phyloP scores from a whole-genome alignment of 2,329 filamentous ascomycete species.

The Thelonectria olida region DNA sequence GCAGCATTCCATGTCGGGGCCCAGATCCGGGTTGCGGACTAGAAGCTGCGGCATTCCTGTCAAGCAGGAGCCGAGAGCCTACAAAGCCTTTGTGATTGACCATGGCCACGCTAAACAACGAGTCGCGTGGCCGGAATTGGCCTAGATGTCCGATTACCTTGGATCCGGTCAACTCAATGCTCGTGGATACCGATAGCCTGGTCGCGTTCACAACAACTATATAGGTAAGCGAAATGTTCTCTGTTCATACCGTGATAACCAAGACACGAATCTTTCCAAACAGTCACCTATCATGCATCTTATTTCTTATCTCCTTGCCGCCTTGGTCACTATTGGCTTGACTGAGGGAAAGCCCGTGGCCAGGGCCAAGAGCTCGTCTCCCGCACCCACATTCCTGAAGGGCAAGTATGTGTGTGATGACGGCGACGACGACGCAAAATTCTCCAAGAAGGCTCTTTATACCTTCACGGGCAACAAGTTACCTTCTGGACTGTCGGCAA shows the following conservation, averaged over 20 bases:
- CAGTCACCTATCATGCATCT: conserved; percentile 23
- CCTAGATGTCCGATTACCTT: neutral
- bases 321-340: conserved; percentile 24
- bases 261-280: neutral
- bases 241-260: neutral
- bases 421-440: conserved; percentile 15
- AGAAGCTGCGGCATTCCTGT: too few relatives aligned
- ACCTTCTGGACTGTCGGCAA: conserved; percentile 34
- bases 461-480: conserved; percentile 34
- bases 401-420: conserved; percentile 37
- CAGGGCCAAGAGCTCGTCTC: conserved; percentile 21
- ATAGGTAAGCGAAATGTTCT: neutral
- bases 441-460: conserved; percentile 36
- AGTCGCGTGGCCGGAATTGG: too few relatives aligned
- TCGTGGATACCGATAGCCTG: neutral
- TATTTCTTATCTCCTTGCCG: conserved; percentile 26
- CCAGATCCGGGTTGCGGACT: too few relatives aligned
- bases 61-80: too few relatives aligned
- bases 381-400: conserved; percentile 22
- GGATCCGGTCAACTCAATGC: too few relatives aligned
- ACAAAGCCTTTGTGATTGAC: too few relatives aligned
- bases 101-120: too few relatives aligned
- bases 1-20: too few relatives aligned
- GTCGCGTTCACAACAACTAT: neutral
- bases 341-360: conserved; percentile 16